These are phyloP conservation scores for Colletotrichum somersetense DNA, from an alignment of 2,329 filamentous ascomycete species.

Conservation along the genomic window DNA sequence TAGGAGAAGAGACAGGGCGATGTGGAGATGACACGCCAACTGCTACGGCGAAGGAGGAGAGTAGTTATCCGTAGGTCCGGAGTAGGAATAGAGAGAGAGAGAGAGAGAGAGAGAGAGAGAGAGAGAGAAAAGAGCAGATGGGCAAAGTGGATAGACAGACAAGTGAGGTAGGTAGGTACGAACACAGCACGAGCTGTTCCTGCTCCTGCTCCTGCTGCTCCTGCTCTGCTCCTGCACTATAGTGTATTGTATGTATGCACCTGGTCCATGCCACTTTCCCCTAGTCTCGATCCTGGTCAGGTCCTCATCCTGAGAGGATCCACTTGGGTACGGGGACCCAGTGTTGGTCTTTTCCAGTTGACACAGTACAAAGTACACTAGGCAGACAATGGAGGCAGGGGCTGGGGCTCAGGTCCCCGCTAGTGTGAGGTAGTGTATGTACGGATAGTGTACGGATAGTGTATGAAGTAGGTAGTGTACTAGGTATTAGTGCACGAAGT, in stretches of 20 bases:
- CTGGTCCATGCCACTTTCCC: constrained; percentile 25
- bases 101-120: too few relatives aligned
- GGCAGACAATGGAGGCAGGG: constrained; percentile 11
- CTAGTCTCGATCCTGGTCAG: constrained; percentile 34
- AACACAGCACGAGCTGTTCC: constrained; percentile 25
- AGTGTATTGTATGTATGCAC: constrained; percentile 11
- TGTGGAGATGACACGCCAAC: neutral
- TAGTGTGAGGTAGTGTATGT: neutral
- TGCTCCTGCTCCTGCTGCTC: constrained; percentile 14
- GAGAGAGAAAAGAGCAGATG: constrained; percentile 14
- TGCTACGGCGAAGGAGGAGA: constrained; percentile 26
- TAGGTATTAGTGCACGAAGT: too few relatives aligned
- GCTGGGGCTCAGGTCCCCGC: constrained; percentile 23
- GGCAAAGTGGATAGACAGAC: constrained; percentile 8
- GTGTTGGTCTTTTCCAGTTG: neutral
- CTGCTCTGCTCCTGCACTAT: constrained; percentile 7
- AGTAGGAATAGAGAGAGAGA: constrained; percentile 3
- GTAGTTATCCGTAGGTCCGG: neutral
- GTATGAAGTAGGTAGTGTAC: too few relatives aligned
- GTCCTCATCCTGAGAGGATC: constrained; percentile 12
- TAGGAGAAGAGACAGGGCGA: neutral
- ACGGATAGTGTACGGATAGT: too few relatives aligned
- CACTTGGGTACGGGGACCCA: constrained; percentile 35
- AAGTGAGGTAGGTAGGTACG: constrained; percentile 1
- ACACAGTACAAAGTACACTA: constrained; percentile 6